A percentile compares a stretch with the other conserved stretches of the same genome.
Conservation (phyloP, 164 flowering plant genomes). For the Dillenia suffruticosa region DNA sequence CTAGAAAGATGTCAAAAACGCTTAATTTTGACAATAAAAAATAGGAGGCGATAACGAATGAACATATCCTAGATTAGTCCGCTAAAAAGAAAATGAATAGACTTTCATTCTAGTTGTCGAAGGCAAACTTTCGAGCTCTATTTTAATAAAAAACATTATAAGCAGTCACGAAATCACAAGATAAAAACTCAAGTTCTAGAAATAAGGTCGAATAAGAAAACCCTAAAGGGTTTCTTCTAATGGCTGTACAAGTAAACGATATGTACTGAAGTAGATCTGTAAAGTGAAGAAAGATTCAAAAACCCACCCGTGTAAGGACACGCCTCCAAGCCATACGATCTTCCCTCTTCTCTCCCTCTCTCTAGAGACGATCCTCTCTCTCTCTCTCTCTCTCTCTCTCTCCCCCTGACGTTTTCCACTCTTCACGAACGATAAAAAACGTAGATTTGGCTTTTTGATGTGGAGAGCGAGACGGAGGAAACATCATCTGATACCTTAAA, state of each 20-base stretch:
- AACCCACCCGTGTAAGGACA: conserved; percentile 20
- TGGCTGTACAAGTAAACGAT: neutral
- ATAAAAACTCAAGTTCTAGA: neutral
- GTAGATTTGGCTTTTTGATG: no score
- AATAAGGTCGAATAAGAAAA: neutral
- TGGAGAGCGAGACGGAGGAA: no score
- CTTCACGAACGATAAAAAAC: no score
- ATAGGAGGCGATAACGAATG: no score
- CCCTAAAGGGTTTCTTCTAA: neutral
- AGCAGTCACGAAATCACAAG: neutral
- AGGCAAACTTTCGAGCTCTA: neutral
- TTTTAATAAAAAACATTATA: neutral
- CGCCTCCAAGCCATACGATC: conserved; percentile 24
- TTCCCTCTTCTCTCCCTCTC: no score
- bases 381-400: neutral
- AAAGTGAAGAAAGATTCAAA: neutral
- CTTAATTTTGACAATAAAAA: no score
- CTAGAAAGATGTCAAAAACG: no score
- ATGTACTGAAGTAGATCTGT: neutral
- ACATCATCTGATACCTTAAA: no score
- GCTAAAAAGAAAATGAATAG: no score
- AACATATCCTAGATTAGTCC: no score
- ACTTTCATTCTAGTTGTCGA: no score
- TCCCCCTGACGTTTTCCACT: no score
- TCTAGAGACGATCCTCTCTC: neutral